Percentiles rank a stretch among this genome's conserved stretches.
Conservation (phyloP, 2,329 filamentous ascomycete species). For the Apiospora sp. region DNA sequence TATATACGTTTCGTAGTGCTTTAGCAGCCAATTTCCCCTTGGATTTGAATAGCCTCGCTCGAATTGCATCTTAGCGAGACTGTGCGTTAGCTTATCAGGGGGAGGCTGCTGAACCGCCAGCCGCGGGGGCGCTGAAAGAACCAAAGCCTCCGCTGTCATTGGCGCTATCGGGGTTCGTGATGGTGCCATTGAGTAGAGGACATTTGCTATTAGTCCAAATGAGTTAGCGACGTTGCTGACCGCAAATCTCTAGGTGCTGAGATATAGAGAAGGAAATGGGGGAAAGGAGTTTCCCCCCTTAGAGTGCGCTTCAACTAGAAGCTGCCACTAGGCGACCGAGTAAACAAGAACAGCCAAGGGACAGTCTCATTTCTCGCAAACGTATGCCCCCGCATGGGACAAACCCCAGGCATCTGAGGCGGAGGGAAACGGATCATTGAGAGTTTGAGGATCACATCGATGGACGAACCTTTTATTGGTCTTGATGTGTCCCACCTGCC, state of each 20-base stretch:
- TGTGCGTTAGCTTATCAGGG: neutral
- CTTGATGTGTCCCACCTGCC: slow-evolving; percentile 96
- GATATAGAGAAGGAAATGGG: neutral
- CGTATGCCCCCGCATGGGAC: slow-evolving; percentile 19
- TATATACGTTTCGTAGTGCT: neutral
- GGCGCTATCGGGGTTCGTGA: slow-evolving; percentile 66
- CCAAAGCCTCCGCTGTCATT: slow-evolving; percentile 67
- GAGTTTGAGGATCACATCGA: slow-evolving; percentile 37
- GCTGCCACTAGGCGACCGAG: slow-evolving; percentile 19
- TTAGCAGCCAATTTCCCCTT: neutral
- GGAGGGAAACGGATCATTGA: slow-evolving; percentile 20
- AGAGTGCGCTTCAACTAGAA: slow-evolving; percentile 10
- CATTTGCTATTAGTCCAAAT: slow-evolving; percentile 59
- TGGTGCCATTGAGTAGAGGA: slow-evolving; percentile 84
- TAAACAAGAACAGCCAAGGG: neutral
- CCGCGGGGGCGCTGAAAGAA: slow-evolving; percentile 54
- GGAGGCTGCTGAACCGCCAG: slow-evolving; percentile 18
- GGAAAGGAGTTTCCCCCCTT: neutral
- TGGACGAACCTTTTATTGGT: slow-evolving; percentile 92
- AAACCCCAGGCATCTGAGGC: slow-evolving; percentile 31
- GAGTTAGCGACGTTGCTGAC: slow-evolving; percentile 38
- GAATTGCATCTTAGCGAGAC: neutral
- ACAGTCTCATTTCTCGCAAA: slow-evolving; percentile 15
- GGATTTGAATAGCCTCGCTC: neutral
- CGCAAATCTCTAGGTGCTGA: slow-evolving; percentile 14